Base-by-base conservation (phyloP, 2,329 filamentous ascomycete genomes). In the Akanthomyces lecanii region DNA sequence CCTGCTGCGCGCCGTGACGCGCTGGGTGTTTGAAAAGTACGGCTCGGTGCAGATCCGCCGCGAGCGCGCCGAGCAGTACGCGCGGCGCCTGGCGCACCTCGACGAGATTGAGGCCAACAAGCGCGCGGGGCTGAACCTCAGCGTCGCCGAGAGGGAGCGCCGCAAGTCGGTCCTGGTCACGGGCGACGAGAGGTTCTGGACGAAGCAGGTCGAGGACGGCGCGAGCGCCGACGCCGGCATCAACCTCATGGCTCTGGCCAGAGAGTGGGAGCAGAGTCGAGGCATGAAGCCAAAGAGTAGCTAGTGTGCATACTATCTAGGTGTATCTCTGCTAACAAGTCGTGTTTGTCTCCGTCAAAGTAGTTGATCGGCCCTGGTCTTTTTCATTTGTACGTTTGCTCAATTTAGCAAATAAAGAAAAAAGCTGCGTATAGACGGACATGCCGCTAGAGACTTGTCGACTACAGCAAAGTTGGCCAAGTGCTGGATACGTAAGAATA, bases 1-100 rank as follows among this genome's bases (percentile, higher is more conserved):
- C 5, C 73, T 86, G 7, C 77, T 89, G 0, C 83, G 88, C 0
- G 69, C 74, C 1, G 45, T 76, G 0, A 75, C 78, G 1, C 70
- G 72, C 16, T 76, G 71, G 33, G 61, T 74, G 0, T 74, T 80
- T 7, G 67, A 76, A 21, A 71, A 73, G 1, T 69, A 75, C 10
- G 78, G 78, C 0, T 79, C 77, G 0, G 73, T 76, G 38, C 72
- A 77, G 30, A 76, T 79, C 6, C 73, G 77, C 10, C 70, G 71
- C 10, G 75, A 80, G 64, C 70, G 77, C n/a, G 69, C 74, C 54
- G 69, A 75, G 63, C 73, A 73, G 1, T 80, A 79, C 56, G 73
- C 73, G 0, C 68, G 70, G 6, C 74, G 78, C 0, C 70, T 75
- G 2, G 68, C 70, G 21, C 69, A 77, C 51, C 68, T 79, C 5